Base-by-base conservation (phyloP, 1,284 basidiomycete species). In the Coniferiporia sulphurascens region DNA sequence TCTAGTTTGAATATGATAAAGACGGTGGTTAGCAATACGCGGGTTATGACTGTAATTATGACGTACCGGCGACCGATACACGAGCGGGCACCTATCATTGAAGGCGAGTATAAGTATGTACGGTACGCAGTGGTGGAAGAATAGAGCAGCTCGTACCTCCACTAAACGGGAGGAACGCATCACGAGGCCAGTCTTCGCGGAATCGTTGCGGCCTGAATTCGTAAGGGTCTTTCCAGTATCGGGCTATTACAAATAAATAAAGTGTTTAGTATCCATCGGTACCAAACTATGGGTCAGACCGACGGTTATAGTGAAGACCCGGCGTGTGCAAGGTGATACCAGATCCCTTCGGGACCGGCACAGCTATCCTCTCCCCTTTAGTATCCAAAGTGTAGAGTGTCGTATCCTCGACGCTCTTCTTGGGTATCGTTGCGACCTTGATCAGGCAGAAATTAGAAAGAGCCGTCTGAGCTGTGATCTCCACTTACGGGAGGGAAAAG, bases 141-240 rank as follows among this genome's bases (percentile, higher is more conserved):
- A 35, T 19, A 27, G 27, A 27, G 5, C 27, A 27, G n/a, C 41
- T n/a, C 69, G 60, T 65, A 76, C 83, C 83, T 45, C 70, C 71
- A 51, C 78, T 79, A 66, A 84, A 86, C 1, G 81, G 78, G 10
- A 81, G 48, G 63, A 84, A 81, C 0, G 80, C 80, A 66, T 83
- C 76, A 9, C 73, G 69, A 19, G 74, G 75, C 75, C 76, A 81
- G 48, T 80, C 74, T 6, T 73, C 74, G 34, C 83, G 67, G 68
- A 83, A 83, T 22, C 83, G 73, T 22, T 71, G 71, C 21, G 83
- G 83, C 55, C 76, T 75, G 68, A 81, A 85, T 1, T 70, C 65
- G 44, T 77, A 59, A 0, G 82, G 79, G 48, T 83, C 75, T 52
- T 76, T 68, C 82, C 83, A 84, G 64, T 80, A 79, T 49, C 69